Base-by-base conservation (phyloP, 1,284 basidiomycete species). In the Salmacisia buchloeana region DNA sequence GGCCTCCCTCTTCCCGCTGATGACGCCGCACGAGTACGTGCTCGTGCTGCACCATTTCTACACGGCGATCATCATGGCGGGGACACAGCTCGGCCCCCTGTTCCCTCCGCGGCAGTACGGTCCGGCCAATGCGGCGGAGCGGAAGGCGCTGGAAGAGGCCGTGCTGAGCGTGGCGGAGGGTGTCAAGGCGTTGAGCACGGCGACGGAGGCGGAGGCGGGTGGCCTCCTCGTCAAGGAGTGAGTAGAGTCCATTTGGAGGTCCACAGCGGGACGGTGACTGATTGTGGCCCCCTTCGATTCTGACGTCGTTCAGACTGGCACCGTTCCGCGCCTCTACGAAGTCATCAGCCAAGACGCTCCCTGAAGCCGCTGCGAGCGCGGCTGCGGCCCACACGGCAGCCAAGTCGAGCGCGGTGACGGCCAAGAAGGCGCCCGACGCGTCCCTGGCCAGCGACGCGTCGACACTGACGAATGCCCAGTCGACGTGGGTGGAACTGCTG, bases 41-140 rank as follows among this genome's bases (percentile, higher is more conserved):
- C 80, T 84, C 23, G 85, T 91, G 76, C 82, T 91, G n/a, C 90
- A 89, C 71, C 85, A 89, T 68, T 73, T 89, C 29, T 91, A 89
- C 76, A 80, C 90, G 67, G 86, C 89, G 73, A 72, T 87, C 59
- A 88, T 85, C 38, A 83, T 91, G 43, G 89, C 88, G 0, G 82
- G 90, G 21, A 85, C 85, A 18, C 84, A 87, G 36, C 85, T 92
- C 2, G 83, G 84, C 0, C 88, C 89, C 0, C 83, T 86, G 12
- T 79, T 90, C 41, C 84, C 87, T 62, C 85, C 86, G 3, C 6
- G 46, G 7, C 46, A 52, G 23, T 52, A 52, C 25, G 33, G 31
- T 10, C 54, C 31, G 15, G 29, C 54, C 29, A 57, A 27, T 57
- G 34, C 54, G n/a, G 54, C 54, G 2, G 54, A 57, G 54, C 21